Conservation (phyloP, 371 early-diverging fungal species). For the Sanchytrium tribonematis region DNA sequence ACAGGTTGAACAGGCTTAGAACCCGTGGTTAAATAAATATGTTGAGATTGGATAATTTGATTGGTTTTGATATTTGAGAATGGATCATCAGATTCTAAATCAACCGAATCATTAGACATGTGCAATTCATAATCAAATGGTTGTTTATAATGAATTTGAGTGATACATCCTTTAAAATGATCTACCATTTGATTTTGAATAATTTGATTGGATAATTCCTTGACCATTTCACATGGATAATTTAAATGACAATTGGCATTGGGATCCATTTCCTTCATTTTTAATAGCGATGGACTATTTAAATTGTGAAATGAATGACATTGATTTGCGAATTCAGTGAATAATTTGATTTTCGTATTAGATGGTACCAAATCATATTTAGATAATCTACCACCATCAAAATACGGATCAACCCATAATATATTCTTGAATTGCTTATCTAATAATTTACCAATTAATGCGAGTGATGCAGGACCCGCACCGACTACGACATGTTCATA, state of each 20-base stretch:
- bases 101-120: background rate
- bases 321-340: background rate
- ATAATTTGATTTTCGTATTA: constrained; percentile 1
- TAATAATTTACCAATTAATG: background rate
- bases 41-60: background rate
- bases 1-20: background rate
- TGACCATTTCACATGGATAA: background rate
- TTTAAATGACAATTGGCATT: background rate
- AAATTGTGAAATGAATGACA: background rate
- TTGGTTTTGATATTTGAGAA: background rate
- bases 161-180: background rate
- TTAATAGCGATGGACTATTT: background rate
- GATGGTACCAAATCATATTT: background rate
- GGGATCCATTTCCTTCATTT: background rate
- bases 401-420: background rate
- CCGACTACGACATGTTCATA: background rate
- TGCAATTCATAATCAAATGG: background rate
- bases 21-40: background rate
- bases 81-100: background rate
- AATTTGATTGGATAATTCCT: background rate
- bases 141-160: background rate
- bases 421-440: background rate
- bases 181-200: background rate
- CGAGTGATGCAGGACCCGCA: background rate
- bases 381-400: background rate